Evolutionary conservation across 768 basidiomycete species (phyloP), one percentile per base, ranked within the genome.

Genomic region (Galerina marginata): DNA sequence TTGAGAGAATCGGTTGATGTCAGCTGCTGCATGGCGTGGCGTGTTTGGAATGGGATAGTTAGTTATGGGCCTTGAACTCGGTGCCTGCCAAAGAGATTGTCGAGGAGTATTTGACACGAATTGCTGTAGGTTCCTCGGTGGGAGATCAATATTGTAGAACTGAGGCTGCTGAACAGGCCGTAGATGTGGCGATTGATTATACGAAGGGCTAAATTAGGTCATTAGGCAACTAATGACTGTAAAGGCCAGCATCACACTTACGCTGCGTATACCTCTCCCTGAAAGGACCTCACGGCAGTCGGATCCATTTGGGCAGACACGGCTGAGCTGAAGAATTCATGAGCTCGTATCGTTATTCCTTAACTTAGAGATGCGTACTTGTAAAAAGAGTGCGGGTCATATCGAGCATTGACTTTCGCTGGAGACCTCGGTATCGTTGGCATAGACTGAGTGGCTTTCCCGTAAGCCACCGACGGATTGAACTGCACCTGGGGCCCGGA

Each of bases 391-490:
- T 77, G 62, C 1, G 82, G 68, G 54, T 71, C 64, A 48, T 61
- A 68, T 29, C 61, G 59, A 26, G 60, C 40, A 44, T 51, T 42
- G 6, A 59, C 16, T 53, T 33, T 33, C 4, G 20, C 33, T 10
- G 54, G 46, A 10, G 53, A 23, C 9, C 36, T 39, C 7, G 54
- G 52, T 26, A 16, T 59, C 23, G 43, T 15, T 15, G 54, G 51
- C 6, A 51, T 47, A 53, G 62, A n/a, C 59, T 56, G n/a, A 47
- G 50, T 26, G 50, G 58, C 6, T 26, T 63, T 69, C 6, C 67
- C 65, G 65, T 87, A 87, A 12, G 86, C 86, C 47, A 81, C 62
- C 9, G 77, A 79, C 26, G 80, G 81, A 68, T 83, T 76, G 65
- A 83, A 86, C 6, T 69, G 55, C 59, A 81, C 58, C 26, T 63